Percentiles rank a stretch among this genome's conserved stretches.
phyloP scores from a whole-genome alignment of 2,329 filamentous ascomycete species.

The Pezizomycotina sp. region DNA sequence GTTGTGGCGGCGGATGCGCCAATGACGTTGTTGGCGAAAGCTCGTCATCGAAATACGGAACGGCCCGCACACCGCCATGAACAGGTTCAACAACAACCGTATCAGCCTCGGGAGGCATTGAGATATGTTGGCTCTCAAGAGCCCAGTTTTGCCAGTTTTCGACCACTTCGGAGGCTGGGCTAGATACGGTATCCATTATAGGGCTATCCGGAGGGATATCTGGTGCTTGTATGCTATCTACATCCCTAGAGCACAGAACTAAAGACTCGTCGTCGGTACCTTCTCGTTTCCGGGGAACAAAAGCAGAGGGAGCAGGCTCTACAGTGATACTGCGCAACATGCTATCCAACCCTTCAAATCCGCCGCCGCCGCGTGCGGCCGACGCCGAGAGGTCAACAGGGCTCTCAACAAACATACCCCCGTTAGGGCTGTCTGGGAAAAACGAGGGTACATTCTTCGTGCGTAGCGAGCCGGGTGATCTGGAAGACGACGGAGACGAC shows the following conservation, averaged over 20 bases:
- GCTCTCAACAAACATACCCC: slow-evolving; percentile 17
- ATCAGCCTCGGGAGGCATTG: slow-evolving; percentile 5
- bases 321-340: slow-evolving; percentile 8
- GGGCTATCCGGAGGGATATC: slow-evolving; percentile 15
- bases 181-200: slow-evolving; percentile 14
- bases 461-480: slow-evolving; percentile 16
- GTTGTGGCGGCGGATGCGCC: no score
- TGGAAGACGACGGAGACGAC: slow-evolving; percentile 12
- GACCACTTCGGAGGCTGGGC: slow-evolving; percentile 13
- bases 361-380: slow-evolving; percentile 5
- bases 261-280: slow-evolving; percentile 1
- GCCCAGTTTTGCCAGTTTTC: slow-evolving; percentile 13
- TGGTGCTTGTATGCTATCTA: no score
- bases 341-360: slow-evolving; percentile 10
- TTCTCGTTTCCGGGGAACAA: slow-evolving; percentile 4
- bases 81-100: no score
- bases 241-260: slow-evolving; percentile 9
- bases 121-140: slow-evolving; percentile 14
- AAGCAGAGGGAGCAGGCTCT: slow-evolving; percentile 4
- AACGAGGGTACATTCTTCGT: slow-evolving; percentile 13
- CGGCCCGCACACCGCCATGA: no score
- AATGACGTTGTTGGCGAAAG: no score
- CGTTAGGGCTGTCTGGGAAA: slow-evolving; percentile 4
- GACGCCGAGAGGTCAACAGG: slow-evolving; percentile 1
- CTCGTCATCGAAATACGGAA: no score